phyloP scores from a whole-genome alignment of 768 basidiomycete genomes.

The Gymnopilus junonius region DNA sequence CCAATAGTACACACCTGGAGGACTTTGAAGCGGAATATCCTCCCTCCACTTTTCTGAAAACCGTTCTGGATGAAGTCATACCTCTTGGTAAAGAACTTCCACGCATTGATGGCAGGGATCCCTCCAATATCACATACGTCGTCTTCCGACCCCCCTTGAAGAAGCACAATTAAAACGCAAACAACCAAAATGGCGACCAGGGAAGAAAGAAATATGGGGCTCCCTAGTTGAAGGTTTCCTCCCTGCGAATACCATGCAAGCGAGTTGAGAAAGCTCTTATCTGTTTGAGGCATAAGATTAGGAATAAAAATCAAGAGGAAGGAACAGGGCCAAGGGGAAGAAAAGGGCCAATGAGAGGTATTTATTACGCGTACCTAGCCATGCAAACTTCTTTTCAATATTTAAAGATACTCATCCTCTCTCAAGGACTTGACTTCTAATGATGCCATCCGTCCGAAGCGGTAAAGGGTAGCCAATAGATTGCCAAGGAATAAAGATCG shows the following conservation, averaged over 20 bases:
- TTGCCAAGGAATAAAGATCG: too few relatives aligned
- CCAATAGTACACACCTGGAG: constrained; percentile 23
- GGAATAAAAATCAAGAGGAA: neutral
- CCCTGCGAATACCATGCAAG: neutral
- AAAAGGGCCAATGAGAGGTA: neutral
- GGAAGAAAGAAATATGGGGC: neutral
- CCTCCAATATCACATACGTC: constrained; percentile 12
- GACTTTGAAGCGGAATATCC: constrained; percentile 29
- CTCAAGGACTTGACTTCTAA: neutral
- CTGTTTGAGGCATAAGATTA: neutral
- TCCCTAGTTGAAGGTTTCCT: neutral
- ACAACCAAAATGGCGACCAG: neutral
- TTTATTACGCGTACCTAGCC: neutral
- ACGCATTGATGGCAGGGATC: constrained; percentile 29
- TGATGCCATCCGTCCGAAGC: neutral
- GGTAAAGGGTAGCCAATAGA: neutral
- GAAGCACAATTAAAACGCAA: neutral
- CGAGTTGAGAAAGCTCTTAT: neutral
- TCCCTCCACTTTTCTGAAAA: constrained; percentile 19
- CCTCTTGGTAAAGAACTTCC: constrained; percentile 33
- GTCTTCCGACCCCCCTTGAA: neutral
- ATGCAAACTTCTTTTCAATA: neutral
- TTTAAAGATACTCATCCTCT: neutral
- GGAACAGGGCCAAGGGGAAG: neutral
- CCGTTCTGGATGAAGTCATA: constrained; percentile 28